phyloP scores from a whole-genome alignment of 352 stramenopile species.

The Phytophthora kernoviae region DNA sequence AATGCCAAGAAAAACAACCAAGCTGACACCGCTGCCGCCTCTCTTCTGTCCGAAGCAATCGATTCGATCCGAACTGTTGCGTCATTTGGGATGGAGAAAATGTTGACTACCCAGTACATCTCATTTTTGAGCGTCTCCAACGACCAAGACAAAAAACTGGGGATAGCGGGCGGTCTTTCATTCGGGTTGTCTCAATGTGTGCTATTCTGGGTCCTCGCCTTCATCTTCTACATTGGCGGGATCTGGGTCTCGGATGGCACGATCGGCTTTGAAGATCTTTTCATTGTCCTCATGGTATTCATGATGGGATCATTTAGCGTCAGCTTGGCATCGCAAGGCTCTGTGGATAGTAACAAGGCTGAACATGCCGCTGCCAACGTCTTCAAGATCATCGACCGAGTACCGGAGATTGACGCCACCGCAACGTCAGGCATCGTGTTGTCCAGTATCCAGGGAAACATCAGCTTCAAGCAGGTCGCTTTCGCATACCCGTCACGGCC shows the following conservation, averaged over 20 bases:
- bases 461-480: slow-evolving; percentile 82
- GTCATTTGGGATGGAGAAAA: slow-evolving; percentile 49
- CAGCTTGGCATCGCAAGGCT: slow-evolving; percentile 54
- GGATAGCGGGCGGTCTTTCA: slow-evolving; percentile 40
- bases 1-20: slow-evolving; percentile 52
- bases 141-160: slow-evolving; percentile 31
- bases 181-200: slow-evolving; percentile 55
- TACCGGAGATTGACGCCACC: slow-evolving; percentile 42
- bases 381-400: slow-evolving; percentile 85
- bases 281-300: slow-evolving; percentile 56
- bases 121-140: slow-evolving; percentile 37
- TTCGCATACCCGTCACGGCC: slow-evolving; percentile 92
- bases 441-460: slow-evolving; percentile 45
- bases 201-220: slow-evolving; percentile 50
- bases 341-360: slow-evolving; percentile 55
- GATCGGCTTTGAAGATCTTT: slow-evolving; percentile 54
- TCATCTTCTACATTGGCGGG: slow-evolving; percentile 67
- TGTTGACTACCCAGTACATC: slow-evolving; percentile 28
- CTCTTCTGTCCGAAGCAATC: slow-evolving; percentile 51
- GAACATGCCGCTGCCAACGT: slow-evolving; percentile 61
- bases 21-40: slow-evolving; percentile 38
- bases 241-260: slow-evolving; percentile 43
- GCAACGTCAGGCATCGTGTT: slow-evolving; percentile 22
- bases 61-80: slow-evolving; percentile 62
- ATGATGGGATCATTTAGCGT: slow-evolving; percentile 54